Evolutionary conservation across 2,329 filamentous ascomycete genomes (phyloP).

Genomic region (Verticillium nonalfalfae): DNA sequence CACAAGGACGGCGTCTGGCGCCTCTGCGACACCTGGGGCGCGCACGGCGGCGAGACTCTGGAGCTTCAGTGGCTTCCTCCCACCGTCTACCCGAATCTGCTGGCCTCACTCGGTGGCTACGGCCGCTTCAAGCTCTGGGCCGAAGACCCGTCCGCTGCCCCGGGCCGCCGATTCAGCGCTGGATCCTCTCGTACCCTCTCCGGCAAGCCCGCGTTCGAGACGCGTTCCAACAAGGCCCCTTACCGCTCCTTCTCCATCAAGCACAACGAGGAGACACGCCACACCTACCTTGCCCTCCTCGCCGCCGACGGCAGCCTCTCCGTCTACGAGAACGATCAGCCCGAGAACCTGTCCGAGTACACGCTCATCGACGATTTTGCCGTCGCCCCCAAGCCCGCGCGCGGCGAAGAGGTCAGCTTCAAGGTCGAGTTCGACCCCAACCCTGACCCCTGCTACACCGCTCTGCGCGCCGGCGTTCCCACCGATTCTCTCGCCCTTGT

Average conservation of each 20-base stretch:
- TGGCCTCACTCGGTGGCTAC: conserved; percentile 85
- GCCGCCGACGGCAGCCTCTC: conserved; percentile 74
- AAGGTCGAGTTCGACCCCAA: conserved; percentile 85
- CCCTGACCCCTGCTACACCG: conserved; percentile 69
- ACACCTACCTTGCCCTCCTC: conserved; percentile 81
- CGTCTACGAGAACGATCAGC: conserved; percentile 79
- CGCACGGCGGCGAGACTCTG: conserved; percentile 83
- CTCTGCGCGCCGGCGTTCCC: conserved; percentile 74
- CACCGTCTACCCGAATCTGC: conserved; percentile 76
- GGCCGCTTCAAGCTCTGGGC: conserved; percentile 89
- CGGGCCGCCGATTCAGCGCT: conserved; percentile 74
- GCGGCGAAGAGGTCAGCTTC: conserved; percentile 85
- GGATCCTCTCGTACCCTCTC: conserved; percentile 33
- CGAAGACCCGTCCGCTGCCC: conserved; percentile 76
- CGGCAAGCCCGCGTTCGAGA: conserved; percentile 47
- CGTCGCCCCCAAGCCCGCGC: conserved; percentile 61
- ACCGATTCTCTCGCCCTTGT: conserved; percentile 74
- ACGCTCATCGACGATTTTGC: conserved; percentile 68
- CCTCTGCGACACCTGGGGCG: conserved; percentile 80
- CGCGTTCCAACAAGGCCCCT: conserved; percentile 52
- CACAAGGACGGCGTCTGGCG: conserved; percentile 74
- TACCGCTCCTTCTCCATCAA: conserved; percentile 84
- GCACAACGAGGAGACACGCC: conserved; percentile 68
- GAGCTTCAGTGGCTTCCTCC: conserved; percentile 95
- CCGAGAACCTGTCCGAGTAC: conserved; percentile 75